Base-by-base conservation (phyloP, 352 stramenopile species). In the Phytopythium helicoides region DNA sequence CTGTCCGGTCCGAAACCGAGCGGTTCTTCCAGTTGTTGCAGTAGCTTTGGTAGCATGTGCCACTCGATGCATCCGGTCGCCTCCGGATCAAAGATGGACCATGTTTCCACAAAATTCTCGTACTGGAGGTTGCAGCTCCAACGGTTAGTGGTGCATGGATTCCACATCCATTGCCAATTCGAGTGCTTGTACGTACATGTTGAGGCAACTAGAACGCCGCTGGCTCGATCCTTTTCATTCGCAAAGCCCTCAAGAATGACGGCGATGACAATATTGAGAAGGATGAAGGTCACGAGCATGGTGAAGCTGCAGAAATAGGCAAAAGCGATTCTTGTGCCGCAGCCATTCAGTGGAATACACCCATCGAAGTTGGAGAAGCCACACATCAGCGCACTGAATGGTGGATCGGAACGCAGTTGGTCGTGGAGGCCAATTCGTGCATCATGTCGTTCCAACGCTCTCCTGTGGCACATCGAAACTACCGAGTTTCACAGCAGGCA, bases 361-460 rank as follows among this genome's bases (percentile, higher is more conserved):
- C 45, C 72, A 15, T 66, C 40, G 18, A 56, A 48, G 34, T 68
- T 63, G 41, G 53, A 57, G 45, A 82, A 83, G 23, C 66, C 71
- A 52, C 78, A 89, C 66, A 83, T 71, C 9, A 34, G 46, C 18
- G 55, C 36, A 38, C 86, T 47, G 44, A 68, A 70, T 19, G 60
- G 14, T 12, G 57, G 71, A n/a, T 82, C 21, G 36, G 5, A 2
- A 58, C 56, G 41, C 65, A 79, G 33, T 71, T 47, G 14, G 53
- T 48, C 15, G 52, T 73, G 18, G 42, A 51, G 18, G 77, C 53
- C 6, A 94, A 53, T 34, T 88, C 82, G 53, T 92, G 76, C 79
- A 96, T 94, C 41, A 94, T 74, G 14, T 82, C 63, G 54, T 95
- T 91, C 87, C 87, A 97, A 25, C 69, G 76, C 62, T 97, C 89